phyloP scores from a whole-genome alignment of 495 filamentous ascomycete genomes.

The Talaromyces proteolyticus region DNA sequence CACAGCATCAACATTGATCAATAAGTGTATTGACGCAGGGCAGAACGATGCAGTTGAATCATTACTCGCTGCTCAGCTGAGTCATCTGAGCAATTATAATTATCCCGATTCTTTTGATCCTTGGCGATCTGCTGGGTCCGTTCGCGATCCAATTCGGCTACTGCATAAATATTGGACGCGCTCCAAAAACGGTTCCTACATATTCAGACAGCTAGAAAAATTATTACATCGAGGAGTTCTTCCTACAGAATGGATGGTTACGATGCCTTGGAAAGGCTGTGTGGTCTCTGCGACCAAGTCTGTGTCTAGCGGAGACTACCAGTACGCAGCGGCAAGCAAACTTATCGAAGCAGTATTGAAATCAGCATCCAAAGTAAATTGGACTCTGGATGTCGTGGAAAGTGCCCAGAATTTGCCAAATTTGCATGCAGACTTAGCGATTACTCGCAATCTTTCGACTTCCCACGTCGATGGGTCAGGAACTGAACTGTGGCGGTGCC shows the following conservation, averaged over 20 bases:
- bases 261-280: constrained; percentile 32
- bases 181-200: constrained; percentile 20
- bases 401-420: not conserved
- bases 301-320: constrained; percentile 27
- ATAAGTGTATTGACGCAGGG: constrained; percentile 22
- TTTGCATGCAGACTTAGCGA: not conserved
- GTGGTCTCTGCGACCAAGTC: constrained; percentile 38
- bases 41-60: constrained; percentile 33
- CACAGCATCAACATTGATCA: constrained; percentile 27
- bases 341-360: constrained; percentile 31
- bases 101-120: constrained; percentile 27
- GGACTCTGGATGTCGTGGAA: not conserved
- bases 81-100: constrained; percentile 17
- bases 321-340: constrained; percentile 27
- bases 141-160: constrained; percentile 20
- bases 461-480: not conserved
- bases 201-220: constrained; percentile 32
- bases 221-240: constrained; percentile 30
- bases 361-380: not conserved
- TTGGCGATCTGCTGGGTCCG: constrained; percentile 9
- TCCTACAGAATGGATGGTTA: constrained; percentile 46
- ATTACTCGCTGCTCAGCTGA: constrained; percentile 27
- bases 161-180: constrained; percentile 23
- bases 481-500: constrained; percentile 16
- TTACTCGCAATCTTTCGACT: not conserved